A percentile compares a stretch with the other conserved stretches of the same genome.
phyloP scores from a whole-genome alignment of 768 basidiomycete species.

The Crucibulum laeve region DNA sequence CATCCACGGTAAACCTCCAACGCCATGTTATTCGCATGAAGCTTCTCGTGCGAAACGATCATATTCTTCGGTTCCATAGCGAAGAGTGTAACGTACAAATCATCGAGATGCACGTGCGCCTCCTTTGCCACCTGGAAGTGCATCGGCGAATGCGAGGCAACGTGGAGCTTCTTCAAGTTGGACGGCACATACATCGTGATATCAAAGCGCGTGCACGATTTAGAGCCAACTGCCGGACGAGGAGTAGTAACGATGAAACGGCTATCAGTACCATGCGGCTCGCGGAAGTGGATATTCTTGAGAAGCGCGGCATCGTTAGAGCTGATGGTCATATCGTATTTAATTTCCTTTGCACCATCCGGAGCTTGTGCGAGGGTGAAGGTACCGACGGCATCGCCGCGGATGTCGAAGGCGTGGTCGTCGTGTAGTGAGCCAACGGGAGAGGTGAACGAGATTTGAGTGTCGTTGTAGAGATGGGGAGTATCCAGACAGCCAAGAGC shows the following conservation, averaged over 20 bases:
- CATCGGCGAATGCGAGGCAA: conserved; percentile 36
- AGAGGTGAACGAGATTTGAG: conserved; percentile 29
- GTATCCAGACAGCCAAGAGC: conserved; percentile 47
- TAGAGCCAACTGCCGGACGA: conserved; percentile 8
- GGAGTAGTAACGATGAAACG: conserved; percentile 35
- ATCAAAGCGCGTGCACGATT: conserved; percentile 52
- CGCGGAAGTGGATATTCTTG: conserved; percentile 28
- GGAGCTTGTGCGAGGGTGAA: conserved; percentile 42
- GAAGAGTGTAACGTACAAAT: conserved; percentile 41
- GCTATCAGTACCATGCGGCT: conserved; percentile 31
- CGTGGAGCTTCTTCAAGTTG: conserved; percentile 40
- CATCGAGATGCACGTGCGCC: conserved; percentile 36
- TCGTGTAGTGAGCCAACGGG: conserved; percentile 28
- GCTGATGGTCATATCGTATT: conserved; percentile 45
- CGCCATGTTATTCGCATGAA: conserved; percentile 34
- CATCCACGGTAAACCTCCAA: conserved; percentile 51
- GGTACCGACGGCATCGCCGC: conserved; percentile 46
- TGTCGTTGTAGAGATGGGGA: conserved; percentile 39
- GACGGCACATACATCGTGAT: conserved; percentile 47
- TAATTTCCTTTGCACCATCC: conserved; percentile 34
- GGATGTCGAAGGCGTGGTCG: conserved; percentile 44
- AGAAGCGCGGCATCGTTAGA: conserved; percentile 36
- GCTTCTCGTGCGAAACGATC: conserved; percentile 36
- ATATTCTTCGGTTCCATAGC: conserved; percentile 32
- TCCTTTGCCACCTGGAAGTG: conserved; percentile 48